Percentiles rank a stretch among this genome's conserved stretches.
phyloP scores from a whole-genome alignment of 192 early-diverging fungal genomes.

The Coemansia sp. region DNA sequence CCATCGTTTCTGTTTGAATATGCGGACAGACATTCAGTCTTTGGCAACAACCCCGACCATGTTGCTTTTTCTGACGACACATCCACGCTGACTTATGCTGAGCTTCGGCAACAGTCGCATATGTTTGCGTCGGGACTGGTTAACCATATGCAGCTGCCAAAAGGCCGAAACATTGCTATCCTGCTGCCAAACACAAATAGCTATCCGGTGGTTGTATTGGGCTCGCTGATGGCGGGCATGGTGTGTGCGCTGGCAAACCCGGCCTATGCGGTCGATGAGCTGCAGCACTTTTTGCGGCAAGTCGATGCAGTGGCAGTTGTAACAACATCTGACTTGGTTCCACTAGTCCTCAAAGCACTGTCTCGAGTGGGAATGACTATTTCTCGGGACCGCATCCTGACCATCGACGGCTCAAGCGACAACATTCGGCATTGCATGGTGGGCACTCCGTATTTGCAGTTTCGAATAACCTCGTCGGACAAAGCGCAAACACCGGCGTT shows the following conservation, averaged over 20 bases:
- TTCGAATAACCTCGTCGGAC: slow-evolving; percentile 14
- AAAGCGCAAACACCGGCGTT: slow-evolving; percentile 33
- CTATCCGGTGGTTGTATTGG: slow-evolving; percentile 63
- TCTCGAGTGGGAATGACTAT: slow-evolving; percentile 15
- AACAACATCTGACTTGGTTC: slow-evolving; percentile 36
- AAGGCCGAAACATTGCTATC: slow-evolving; percentile 70
- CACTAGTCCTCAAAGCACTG: slow-evolving; percentile 23
- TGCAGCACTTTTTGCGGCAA: slow-evolving; percentile 72
- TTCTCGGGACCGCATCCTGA: slow-evolving; percentile 32
- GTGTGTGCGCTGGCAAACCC: slow-evolving; percentile 77
- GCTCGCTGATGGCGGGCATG: slow-evolving; percentile 63
- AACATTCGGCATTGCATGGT: slow-evolving; percentile 13
- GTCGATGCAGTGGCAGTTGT: slow-evolving; percentile 66
- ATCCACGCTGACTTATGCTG: slow-evolving; percentile 20
- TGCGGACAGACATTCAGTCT: slow-evolving; percentile 18
- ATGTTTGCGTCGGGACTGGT: slow-evolving; percentile 44
- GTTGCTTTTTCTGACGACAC: slow-evolving; percentile 17
- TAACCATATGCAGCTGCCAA: slow-evolving; percentile 56
- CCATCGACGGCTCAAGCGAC: slow-evolving; percentile 16
- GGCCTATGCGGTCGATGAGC: slow-evolving; percentile 73
- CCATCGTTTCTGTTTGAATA: slow-evolving; percentile 39
- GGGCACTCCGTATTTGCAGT: slow-evolving; percentile 24
- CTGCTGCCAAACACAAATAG: slow-evolving; percentile 69
- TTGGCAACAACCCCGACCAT: slow-evolving; percentile 28
- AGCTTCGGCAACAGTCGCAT: slow-evolving; percentile 18